A percentile compares a stretch with the other conserved stretches of the same genome.
Evolutionary conservation across 495 filamentous ascomycete species (phyloP).

Genomic region (Penicillium flavigenum): DNA sequence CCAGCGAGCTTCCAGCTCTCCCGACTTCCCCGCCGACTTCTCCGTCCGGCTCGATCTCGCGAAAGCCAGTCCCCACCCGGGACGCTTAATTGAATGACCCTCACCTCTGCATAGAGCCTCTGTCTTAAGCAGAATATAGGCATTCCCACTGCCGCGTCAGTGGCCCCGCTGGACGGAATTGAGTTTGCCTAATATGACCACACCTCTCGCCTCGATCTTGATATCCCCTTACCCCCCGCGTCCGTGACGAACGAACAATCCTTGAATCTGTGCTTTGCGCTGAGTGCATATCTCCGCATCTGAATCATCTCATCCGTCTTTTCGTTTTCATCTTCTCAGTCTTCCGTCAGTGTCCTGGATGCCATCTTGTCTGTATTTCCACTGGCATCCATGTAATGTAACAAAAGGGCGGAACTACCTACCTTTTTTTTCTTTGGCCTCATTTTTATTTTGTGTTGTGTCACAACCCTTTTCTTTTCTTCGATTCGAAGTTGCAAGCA

Average conservation of each 20-base stretch:
- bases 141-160: constrained; percentile 15
- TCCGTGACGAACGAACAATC: constrained; percentile 27
- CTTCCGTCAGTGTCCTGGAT: background rate
- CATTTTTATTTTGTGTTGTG: background rate
- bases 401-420: background rate
- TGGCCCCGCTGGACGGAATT: constrained; percentile 26
- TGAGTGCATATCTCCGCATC: constrained; percentile 10
- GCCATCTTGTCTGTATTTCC: constrained; percentile 8
- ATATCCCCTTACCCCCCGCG: constrained; percentile 15
- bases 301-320: constrained; percentile 10
- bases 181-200: constrained; percentile 20
- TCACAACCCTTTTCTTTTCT: background rate
- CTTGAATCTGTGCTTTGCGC: constrained; percentile 4
- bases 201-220: constrained; percentile 7
- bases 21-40: constrained; percentile 21
- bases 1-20: constrained; percentile 34
- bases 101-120: background rate
- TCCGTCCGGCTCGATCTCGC: constrained; percentile 21
- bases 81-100: constrained; percentile 16
- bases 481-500: constrained; percentile 4
- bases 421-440: background rate
- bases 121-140: constrained; percentile 10
- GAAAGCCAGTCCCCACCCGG: constrained; percentile 33
- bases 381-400: constrained; percentile 9
- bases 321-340: background rate